A percentile compares a stretch with the other conserved stretches of the same genome.
These are phyloP conservation scores for Coemansia sp. DNA, from an alignment of 192 early-diverging fungal species.

Conservation along the genomic window DNA sequence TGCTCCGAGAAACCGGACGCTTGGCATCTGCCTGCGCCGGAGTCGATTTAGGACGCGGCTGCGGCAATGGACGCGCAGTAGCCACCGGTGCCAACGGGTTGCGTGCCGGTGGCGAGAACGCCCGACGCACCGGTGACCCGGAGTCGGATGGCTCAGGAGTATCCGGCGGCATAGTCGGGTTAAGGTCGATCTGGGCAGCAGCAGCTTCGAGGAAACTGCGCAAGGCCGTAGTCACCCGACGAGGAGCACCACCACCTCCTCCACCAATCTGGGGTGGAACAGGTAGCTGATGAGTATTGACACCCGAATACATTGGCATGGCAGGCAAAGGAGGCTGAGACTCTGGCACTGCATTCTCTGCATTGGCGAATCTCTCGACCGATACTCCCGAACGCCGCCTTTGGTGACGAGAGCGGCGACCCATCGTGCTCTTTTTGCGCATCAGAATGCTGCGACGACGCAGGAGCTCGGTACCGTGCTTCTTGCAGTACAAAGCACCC, in stretches of 20 bases:
- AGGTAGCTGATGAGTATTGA: slow-evolving; percentile 2
- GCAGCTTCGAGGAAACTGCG: slow-evolving; percentile 50
- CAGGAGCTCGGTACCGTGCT: slow-evolving; percentile 48
- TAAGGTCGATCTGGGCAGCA: slow-evolving; percentile 50
- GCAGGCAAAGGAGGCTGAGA: slow-evolving; percentile 26
- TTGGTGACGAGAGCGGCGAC: slow-evolving; percentile 40
- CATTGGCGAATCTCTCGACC: slow-evolving; percentile 15
- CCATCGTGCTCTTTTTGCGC: slow-evolving; percentile 55
- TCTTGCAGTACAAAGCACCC: slow-evolving; percentile 51
- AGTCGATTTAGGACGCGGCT: slow-evolving; percentile 18
- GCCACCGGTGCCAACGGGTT: too few species aligned
- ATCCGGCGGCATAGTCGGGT: too few species aligned
- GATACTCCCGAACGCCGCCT: slow-evolving; percentile 27
- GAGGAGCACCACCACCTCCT: slow-evolving; percentile 6
- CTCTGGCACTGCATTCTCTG: background rate
- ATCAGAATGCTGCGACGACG: slow-evolving; percentile 55
- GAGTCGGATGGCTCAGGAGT: too few species aligned
- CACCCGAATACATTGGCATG: slow-evolving; percentile 33
- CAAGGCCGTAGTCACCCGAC: slow-evolving; percentile 36
- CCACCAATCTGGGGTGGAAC: slow-evolving; percentile 1
- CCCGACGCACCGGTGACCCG: too few species aligned
- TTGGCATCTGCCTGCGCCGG: slow-evolving; percentile 6
- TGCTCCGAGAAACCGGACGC: slow-evolving; percentile 33
- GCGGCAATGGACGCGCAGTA: background rate
- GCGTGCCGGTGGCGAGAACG: too few species aligned